These are phyloP conservation scores for Physaria fendleri DNA, from an alignment of 345 rosid genomes.

Conservation along the genomic window DNA sequence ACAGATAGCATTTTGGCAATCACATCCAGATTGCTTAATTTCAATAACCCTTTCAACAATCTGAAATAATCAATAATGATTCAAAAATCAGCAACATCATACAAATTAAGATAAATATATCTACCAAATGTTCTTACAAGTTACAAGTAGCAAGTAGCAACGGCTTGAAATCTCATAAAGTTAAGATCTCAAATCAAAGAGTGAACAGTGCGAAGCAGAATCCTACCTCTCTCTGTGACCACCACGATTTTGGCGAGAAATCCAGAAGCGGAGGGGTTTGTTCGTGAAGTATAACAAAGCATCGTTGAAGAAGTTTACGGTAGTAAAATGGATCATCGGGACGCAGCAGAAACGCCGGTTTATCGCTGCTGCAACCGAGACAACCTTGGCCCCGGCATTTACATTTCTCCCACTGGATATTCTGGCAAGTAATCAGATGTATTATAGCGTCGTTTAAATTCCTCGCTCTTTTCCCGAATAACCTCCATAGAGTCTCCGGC, in stretches of 20 bases:
- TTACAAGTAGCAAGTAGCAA: too few species aligned
- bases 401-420: constrained; percentile 27
- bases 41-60: constrained; percentile 50
- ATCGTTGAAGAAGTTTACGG: constrained; percentile 42
- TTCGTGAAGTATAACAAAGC: constrained; percentile 44
- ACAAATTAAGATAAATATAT: neutral
- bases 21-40: constrained; percentile 22
- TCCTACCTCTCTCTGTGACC: constrained; percentile 56
- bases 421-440: constrained; percentile 24
- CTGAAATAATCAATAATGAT: constrained; percentile 31
- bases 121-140: neutral
- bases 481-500: constrained; percentile 55
- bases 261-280: constrained; percentile 40
- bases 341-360: constrained; percentile 39
- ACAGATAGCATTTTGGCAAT: constrained; percentile 41
- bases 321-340: constrained; percentile 52
- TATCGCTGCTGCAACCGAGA: constrained; percentile 27
- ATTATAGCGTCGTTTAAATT: constrained; percentile 38
- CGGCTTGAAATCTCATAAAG: neutral
- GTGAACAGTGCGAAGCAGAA: neutral
- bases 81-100: neutral
- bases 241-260: constrained; percentile 26
- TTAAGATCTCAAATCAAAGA: neutral
- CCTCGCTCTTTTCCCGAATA: constrained; percentile 37
- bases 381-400: constrained; percentile 36